phyloP scores from a whole-genome alignment of 352 stramenopile species.

The Aphanomyces euteiches region DNA sequence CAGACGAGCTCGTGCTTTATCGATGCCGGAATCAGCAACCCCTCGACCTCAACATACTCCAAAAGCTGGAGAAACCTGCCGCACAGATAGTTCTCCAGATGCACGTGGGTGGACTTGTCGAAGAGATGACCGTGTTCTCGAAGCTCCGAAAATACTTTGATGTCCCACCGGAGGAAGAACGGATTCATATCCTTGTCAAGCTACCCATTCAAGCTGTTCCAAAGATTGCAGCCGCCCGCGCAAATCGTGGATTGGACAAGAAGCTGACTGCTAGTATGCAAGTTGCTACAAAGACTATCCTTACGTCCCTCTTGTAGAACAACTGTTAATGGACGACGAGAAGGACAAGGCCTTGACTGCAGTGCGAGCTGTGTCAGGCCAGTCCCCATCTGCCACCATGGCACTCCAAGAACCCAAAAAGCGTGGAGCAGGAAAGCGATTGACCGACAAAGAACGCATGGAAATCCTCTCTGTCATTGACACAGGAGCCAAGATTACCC shows the following conservation, averaged over 20 bases:
- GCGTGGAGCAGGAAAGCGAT: slow-evolving; percentile 61
- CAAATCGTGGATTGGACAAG: slow-evolving; percentile 16
- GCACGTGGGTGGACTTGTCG: slow-evolving; percentile 25
- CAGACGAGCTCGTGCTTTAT: slow-evolving; percentile 26
- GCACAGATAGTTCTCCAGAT: slow-evolving; percentile 28
- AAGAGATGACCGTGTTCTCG: slow-evolving; percentile 28
- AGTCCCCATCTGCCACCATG: slow-evolving; percentile 22
- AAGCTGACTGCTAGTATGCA: slow-evolving; percentile 24
- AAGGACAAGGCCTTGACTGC: background rate
- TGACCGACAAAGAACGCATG: slow-evolving; percentile 89
- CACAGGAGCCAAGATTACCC: slow-evolving; percentile 81
- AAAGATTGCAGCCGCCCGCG: slow-evolving; percentile 12
- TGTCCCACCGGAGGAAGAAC: slow-evolving; percentile 16
- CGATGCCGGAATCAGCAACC: slow-evolving; percentile 21
- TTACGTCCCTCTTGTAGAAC: slow-evolving; percentile 17
- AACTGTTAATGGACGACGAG: slow-evolving; percentile 17
- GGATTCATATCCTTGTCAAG: slow-evolving; percentile 27
- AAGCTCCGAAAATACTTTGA: slow-evolving; percentile 30
- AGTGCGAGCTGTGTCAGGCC: background rate
- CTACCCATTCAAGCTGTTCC: slow-evolving; percentile 16
- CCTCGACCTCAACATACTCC: slow-evolving; percentile 24
- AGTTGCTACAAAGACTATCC: slow-evolving; percentile 6
- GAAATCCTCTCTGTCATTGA: slow-evolving; percentile 82
- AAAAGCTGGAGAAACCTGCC: slow-evolving; percentile 25
- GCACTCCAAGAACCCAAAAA: slow-evolving; percentile 26